These are phyloP conservation scores for Chaetoscypha palmicola DNA, from an alignment of 2,329 filamentous ascomycete species.

Conservation along the genomic window DNA sequence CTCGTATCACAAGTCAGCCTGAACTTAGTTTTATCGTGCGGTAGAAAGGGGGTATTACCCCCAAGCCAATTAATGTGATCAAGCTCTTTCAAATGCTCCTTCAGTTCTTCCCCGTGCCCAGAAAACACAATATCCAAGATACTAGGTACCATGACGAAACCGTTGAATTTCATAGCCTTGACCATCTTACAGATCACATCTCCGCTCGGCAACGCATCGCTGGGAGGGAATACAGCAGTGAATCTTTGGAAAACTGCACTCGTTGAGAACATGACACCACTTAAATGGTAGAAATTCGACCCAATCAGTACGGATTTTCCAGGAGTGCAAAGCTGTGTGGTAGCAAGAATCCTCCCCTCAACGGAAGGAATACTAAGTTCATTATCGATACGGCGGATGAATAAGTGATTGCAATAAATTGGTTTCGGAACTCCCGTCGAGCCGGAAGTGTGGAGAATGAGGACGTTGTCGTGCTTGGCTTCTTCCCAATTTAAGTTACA, in stretches of 20 bases:
- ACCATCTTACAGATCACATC: conserved; percentile 16
- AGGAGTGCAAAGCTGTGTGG: not conserved
- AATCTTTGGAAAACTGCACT: conserved; percentile 1
- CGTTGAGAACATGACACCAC: conserved; percentile 8
- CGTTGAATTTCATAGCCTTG: conserved; percentile 21
- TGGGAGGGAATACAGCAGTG: conserved; percentile 11
- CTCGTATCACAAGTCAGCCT: conserved; percentile 11
- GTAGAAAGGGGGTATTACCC: conserved; percentile 8
- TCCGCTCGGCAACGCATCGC: conserved; percentile 6
- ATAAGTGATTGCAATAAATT: conserved; percentile 19
- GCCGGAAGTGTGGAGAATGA: conserved; percentile 39
- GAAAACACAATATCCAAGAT: conserved; percentile 14
- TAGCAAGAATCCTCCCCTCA: not conserved
- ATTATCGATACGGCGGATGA: conserved; percentile 2
- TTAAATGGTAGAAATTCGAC: conserved; percentile 17
- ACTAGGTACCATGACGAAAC: conserved; percentile 12
- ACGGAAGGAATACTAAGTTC: not conserved
- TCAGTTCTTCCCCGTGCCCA: conserved; percentile 13
- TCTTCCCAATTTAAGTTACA: conserved; percentile 32
- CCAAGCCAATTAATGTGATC: conserved; percentile 20
- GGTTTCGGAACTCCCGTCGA: conserved; percentile 38
- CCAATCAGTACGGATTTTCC: conserved; percentile 4
- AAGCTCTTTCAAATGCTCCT: conserved; percentile 6
- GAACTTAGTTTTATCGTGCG: not conserved
- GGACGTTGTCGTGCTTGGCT: conserved; percentile 33